A percentile compares a stretch with the other conserved stretches of the same genome.
Conservation (phyloP, 768 basidiomycete species). For the Collybia mongolica region DNA sequence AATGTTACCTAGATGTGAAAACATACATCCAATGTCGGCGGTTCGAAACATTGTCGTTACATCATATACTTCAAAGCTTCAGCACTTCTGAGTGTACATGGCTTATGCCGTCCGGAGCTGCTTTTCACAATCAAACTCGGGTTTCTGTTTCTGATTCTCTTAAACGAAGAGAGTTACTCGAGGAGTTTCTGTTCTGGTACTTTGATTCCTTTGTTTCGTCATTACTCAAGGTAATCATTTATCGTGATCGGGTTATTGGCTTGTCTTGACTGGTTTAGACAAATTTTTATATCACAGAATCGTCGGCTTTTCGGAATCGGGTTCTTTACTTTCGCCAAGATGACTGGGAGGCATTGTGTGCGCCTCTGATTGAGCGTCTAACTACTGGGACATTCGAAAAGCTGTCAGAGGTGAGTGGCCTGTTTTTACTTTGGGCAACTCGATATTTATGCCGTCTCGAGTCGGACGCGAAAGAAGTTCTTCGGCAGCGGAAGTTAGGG, state of each 20-base stretch:
- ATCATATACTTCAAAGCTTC: conserved; percentile 75
- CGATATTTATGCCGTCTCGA: conserved; percentile 22
- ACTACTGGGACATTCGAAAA: conserved; percentile 67
- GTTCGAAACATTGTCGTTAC: conserved; percentile 80
- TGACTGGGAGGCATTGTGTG: conserved; percentile 85
- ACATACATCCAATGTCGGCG: conserved; percentile 73
- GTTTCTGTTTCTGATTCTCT: conserved; percentile 63
- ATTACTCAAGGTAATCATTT: conserved; percentile 65
- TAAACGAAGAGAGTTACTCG: conserved; percentile 78
- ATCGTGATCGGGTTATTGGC: background rate
- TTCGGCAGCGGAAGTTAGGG: conserved; percentile 72
- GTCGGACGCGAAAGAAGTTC: conserved; percentile 62
- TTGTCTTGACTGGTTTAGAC: conserved; percentile 50
- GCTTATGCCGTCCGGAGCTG: conserved; percentile 51
- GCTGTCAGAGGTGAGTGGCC: conserved; percentile 56
- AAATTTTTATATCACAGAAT: conserved; percentile 92
- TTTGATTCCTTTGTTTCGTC: conserved; percentile 84
- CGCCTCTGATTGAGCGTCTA: conserved; percentile 78
- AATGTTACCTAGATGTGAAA: conserved; percentile 54
- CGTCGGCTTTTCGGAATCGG: conserved; percentile 78
- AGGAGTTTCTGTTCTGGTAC: conserved; percentile 94
- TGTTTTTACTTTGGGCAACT: background rate
- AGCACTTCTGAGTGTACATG: conserved; percentile 76
- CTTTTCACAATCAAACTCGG: conserved; percentile 38
- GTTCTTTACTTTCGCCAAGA: conserved; percentile 93